A percentile compares a stretch with the other conserved stretches of the same genome.
These are phyloP conservation scores for Saccharomyces pastorianus DNA, from an alignment of 1,139 yeast genomes.

Conservation along the genomic window DNA sequence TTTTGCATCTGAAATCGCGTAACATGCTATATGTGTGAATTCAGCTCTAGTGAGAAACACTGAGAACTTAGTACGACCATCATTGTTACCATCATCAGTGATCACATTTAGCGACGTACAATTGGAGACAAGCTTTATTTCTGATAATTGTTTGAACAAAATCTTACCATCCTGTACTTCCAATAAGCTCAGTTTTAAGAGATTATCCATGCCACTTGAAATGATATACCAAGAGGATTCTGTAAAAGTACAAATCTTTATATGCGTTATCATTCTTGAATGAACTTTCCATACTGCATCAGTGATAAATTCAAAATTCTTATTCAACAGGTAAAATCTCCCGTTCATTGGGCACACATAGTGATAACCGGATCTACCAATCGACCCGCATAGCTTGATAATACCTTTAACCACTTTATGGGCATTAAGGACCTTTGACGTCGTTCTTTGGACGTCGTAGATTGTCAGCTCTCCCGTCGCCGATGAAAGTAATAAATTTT, in stretches of 20 bases:
- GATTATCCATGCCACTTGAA: constrained; percentile 58
- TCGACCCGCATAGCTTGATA: constrained; percentile 28
- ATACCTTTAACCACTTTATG: constrained; percentile 21
- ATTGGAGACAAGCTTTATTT: constrained; percentile 37
- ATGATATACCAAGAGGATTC: constrained; percentile 35
- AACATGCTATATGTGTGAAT: constrained; percentile 46
- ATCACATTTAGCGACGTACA: constrained; percentile 43
- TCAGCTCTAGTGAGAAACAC: constrained; percentile 53
- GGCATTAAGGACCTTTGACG: too few relatives aligned
- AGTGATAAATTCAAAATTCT: not conserved
- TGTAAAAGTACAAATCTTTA: constrained; percentile 26
- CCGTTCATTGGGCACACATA: constrained; percentile 36
- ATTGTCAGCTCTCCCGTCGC: constrained; percentile 11
- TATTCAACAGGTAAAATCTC: constrained; percentile 17
- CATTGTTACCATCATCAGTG: constrained; percentile 14
- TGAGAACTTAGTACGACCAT: constrained; percentile 27
- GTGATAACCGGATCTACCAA: constrained; percentile 7
- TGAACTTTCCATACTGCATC: constrained; percentile 31
- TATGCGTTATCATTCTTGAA: constrained; percentile 36
- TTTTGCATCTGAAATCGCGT: constrained; percentile 24
- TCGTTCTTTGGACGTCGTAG: constrained; percentile 6
- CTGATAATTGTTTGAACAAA: constrained; percentile 26
- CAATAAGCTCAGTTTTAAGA: constrained; percentile 37
- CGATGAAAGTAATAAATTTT: not conserved
- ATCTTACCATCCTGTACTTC: constrained; percentile 11